Evolutionary conservation across 495 filamentous ascomycete species (phyloP), one percentile per base, ranked within the genome.

Genomic region (Aspergillus olivimuriae): DNA sequence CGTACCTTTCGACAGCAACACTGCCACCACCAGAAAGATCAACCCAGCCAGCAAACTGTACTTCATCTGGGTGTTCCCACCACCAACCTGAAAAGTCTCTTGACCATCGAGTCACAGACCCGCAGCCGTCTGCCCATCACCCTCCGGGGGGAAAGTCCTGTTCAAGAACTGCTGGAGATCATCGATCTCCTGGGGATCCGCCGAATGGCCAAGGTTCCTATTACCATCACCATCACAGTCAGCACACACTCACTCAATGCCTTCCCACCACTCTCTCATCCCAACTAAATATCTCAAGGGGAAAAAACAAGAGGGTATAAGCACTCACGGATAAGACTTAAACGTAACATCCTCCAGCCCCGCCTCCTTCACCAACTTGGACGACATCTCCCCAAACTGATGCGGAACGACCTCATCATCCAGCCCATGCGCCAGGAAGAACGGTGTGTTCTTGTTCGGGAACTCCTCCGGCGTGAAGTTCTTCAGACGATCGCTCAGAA

Each of bases 401-500:
- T 75, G 70, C 47, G 70, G 74, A 2, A 98, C 86, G 14, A 94
- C 65, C 9, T 62, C 66, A 65, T 98, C 92, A 1, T 60, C 63
- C 46, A 79, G 72, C 12, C 91, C 91, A 50, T 98, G 91, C 7
- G 78, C 89, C 75, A 95, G 80, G 63, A 94, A 94, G 39, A 95
- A 81, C 1, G 83, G 83, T 2, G 89, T 95, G 3, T 82, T 67
- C 63, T 84, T 80, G 62, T 94, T 95, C 42, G 77, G 65, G 48
- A 72, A 77, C 16, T 81, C 76, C 43, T 73, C 69, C 0, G 86
- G 75, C 19, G 83, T 64, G 39, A 83, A 74, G 30, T 77, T 75
- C 57, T 77, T 68, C 52, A 94, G 68, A 53, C 87, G 90, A 39
- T 76, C 69, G 52, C 79, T 79, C 36, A 96, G 67, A 8, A 89